phyloP scores from a whole-genome alignment of 2,329 filamentous ascomycete genomes.

The Sporothrix luriei region DNA sequence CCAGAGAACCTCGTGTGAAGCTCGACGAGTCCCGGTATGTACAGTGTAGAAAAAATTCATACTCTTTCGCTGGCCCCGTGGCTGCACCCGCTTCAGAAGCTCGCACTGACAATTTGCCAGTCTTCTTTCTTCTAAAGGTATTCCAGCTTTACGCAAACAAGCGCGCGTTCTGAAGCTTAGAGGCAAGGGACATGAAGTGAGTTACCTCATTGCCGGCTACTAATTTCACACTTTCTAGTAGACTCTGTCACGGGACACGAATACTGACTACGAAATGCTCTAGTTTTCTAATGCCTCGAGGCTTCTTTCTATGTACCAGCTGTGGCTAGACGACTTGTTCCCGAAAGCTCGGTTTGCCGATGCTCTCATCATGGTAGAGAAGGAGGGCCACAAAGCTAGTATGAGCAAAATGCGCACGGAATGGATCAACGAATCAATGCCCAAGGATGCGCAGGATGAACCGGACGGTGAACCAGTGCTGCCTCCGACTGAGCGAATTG shows the following conservation, averaged over 20 bases:
- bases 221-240: background rate
- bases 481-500: slow-evolving; percentile 33
- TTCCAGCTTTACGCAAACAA: slow-evolving; percentile 75
- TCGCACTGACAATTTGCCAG: slow-evolving; percentile 48
- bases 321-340: slow-evolving; percentile 96
- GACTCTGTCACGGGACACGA: background rate
- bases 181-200: slow-evolving; percentile 89
- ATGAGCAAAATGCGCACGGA: slow-evolving; percentile 74
- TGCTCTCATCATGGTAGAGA: slow-evolving; percentile 87
- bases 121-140: slow-evolving; percentile 78
- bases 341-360: slow-evolving; percentile 94
- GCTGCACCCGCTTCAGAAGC: background rate
- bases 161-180: slow-evolving; percentile 76
- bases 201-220: background rate
- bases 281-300: slow-evolving; percentile 82
- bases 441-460: slow-evolving; percentile 44
- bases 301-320: slow-evolving; percentile 85
- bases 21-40: slow-evolving; percentile 75
- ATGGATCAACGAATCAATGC: slow-evolving; percentile 80
- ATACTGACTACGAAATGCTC: background rate
- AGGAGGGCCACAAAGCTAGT: slow-evolving; percentile 80
- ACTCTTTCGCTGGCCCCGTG: background rate
- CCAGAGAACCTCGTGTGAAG: slow-evolving; percentile 73
- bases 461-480: slow-evolving; percentile 31
- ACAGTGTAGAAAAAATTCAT: background rate